phyloP scores from a whole-genome alignment of 768 basidiomycete species.

The Trametes cingulata region DNA sequence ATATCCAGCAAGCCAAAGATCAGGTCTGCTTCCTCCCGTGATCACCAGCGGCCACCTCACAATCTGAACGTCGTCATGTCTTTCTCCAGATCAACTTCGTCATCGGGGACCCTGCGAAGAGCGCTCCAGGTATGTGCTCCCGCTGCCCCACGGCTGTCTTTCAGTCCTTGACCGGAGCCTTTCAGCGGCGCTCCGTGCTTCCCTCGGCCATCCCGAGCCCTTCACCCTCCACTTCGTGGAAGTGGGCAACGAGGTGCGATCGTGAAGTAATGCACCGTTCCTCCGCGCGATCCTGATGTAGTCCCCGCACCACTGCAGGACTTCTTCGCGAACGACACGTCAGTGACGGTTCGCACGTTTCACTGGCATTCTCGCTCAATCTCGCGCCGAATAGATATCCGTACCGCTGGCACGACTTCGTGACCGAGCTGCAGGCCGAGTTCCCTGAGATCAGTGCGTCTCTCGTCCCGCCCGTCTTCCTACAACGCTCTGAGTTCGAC shows the following conservation, averaged over 20 bases:
- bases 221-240: constrained; percentile 52
- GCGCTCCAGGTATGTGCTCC: constrained; percentile 36
- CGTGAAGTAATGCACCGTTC: neutral
- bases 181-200: constrained; percentile 53
- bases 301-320: constrained; percentile 34
- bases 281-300: neutral
- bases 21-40: constrained; percentile 42
- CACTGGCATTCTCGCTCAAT: neutral
- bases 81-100: constrained; percentile 55
- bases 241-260: constrained; percentile 54
- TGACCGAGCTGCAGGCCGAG: constrained; percentile 42
- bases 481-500: neutral
- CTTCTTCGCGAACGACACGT: constrained; percentile 43
- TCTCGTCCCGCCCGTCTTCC: too few species aligned
- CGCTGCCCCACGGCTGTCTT: neutral
- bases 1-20: constrained; percentile 56
- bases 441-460: constrained; percentile 56
- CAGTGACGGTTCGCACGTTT: constrained; percentile 14
- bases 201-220: constrained; percentile 55
- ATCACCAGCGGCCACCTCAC: constrained; percentile 6
- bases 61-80: neutral
- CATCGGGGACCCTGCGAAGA: constrained; percentile 51
- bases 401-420: constrained; percentile 55
- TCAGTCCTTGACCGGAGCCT: constrained; percentile 1
- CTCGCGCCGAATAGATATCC: constrained; percentile 40